Conservation (phyloP, 2,329 filamentous ascomycete genomes). For the Botrytis cinerea region DNA sequence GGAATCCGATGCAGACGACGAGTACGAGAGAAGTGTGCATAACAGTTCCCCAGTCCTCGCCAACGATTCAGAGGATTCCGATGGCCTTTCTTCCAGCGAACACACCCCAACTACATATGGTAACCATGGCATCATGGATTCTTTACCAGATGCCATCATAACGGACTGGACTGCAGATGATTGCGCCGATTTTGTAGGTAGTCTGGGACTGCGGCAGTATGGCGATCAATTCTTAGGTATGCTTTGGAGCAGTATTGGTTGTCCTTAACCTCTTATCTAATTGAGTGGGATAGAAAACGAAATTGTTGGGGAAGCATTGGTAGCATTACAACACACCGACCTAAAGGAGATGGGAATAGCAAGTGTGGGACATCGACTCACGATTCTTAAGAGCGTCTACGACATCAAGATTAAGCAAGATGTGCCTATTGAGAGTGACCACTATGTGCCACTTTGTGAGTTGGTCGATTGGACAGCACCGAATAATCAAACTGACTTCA, state of each 20-base stretch:
- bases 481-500: constrained; percentile 30
- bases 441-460: constrained; percentile 91
- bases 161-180: constrained; percentile 83
- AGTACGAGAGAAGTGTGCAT: constrained; percentile 74
- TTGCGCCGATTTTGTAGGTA: constrained; percentile 83
- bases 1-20: constrained; percentile 80
- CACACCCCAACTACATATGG: constrained; percentile 80
- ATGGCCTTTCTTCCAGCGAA: constrained; percentile 64
- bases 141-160: constrained; percentile 72
- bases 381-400: constrained; percentile 93
- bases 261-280: constrained; percentile 15
- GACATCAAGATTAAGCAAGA: constrained; percentile 95
- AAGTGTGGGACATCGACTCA: constrained; percentile 91
- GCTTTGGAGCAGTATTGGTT: constrained; percentile 37
- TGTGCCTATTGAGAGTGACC: constrained; percentile 84
- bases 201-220: constrained; percentile 80
- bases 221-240: constrained; percentile 79
- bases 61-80: constrained; percentile 70
- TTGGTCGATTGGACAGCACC: constrained; percentile 31
- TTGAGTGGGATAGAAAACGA: constrained; percentile 72
- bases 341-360: constrained; percentile 91
- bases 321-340: constrained; percentile 87
- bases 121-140: constrained; percentile 64
- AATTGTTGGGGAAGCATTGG: constrained; percentile 87
- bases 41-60: constrained; percentile 66